These are phyloP conservation scores for Tremella yokohamensis DNA, from an alignment of 768 basidiomycete genomes.

Conservation along the genomic window DNA sequence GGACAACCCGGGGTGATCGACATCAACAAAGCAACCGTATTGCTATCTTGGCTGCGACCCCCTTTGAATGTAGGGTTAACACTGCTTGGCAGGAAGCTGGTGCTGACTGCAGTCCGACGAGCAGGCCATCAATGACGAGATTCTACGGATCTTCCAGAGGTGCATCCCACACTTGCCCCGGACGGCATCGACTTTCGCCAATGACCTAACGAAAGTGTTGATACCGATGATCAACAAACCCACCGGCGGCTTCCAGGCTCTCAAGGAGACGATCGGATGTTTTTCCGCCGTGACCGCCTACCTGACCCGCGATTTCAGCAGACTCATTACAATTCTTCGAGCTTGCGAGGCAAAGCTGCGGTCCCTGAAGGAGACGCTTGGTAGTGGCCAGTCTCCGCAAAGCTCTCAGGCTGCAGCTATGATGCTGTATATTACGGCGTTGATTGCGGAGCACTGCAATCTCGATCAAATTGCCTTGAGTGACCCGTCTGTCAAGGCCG, in stretches of 20 bases:
- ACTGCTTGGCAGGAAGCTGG: background rate
- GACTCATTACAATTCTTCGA: constrained; percentile 72
- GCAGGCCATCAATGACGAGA: constrained; percentile 73
- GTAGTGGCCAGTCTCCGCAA: constrained; percentile 28
- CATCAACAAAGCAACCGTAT: constrained; percentile 71
- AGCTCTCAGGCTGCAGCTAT: constrained; percentile 50
- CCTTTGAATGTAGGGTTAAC: constrained; percentile 26
- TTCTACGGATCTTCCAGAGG: constrained; percentile 81
- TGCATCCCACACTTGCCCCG: constrained; percentile 85
- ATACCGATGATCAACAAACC: constrained; percentile 92
- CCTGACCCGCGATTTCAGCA: constrained; percentile 78
- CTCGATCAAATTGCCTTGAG: constrained; percentile 73
- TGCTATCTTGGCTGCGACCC: constrained; percentile 72
- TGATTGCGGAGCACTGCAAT: constrained; percentile 83
- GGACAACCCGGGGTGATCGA: constrained; percentile 69
- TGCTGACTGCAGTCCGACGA: constrained; percentile 65
- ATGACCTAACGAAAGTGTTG: constrained; percentile 72
- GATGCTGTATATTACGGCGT: constrained; percentile 75
- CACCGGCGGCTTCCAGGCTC: constrained; percentile 60
- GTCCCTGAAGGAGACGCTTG: constrained; percentile 47
- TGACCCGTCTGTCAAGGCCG: constrained; percentile 55
- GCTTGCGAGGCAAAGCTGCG: constrained; percentile 63
- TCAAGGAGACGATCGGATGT: constrained; percentile 90
- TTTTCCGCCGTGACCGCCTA: constrained; percentile 79
- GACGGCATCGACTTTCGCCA: constrained; percentile 80